A percentile compares a stretch with the other conserved stretches of the same genome.
Evolutionary conservation across 441 rosid genomes (phyloP).

Genomic region (Daphne laureola): DNA sequence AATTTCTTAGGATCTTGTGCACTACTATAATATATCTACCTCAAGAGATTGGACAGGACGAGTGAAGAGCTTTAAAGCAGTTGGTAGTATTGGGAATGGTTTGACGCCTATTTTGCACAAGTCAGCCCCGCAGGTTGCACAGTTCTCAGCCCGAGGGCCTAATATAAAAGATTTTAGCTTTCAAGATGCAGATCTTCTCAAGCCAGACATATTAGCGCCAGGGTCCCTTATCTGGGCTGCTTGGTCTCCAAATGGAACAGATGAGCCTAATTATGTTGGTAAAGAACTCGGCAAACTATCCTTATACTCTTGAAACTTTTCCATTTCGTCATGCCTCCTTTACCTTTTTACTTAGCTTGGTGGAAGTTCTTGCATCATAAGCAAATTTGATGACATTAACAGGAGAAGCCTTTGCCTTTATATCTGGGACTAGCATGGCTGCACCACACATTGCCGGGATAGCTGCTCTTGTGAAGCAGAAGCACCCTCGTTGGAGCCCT

Average conservation of each 20-base stretch:
- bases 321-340: conserved; percentile 4
- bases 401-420: conserved; percentile 96
- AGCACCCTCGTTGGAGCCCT: conserved; percentile 94
- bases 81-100: conserved; percentile 90
- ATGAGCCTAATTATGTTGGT: conserved; percentile 85
- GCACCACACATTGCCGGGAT: conserved; percentile 98
- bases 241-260: conserved; percentile 97
- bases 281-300: conserved; percentile 18
- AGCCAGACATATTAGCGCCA: conserved; percentile 97
- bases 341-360: neutral
- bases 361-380: conserved; percentile 6
- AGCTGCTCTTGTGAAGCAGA: conserved; percentile 94
- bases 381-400: conserved; percentile 19
- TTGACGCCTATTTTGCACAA: conserved; percentile 87
- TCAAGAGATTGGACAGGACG: conserved; percentile 95
- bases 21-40: conserved; percentile 85
- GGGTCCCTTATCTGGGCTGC: conserved; percentile 99
- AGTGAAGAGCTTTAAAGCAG: conserved; percentile 75
- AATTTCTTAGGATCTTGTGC: conserved; percentile 69
- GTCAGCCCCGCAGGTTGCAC: conserved; percentile 97
- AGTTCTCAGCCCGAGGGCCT: conserved; percentile 96
- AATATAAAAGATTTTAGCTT: conserved; percentile 89
- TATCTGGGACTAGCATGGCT: conserved; percentile 99
- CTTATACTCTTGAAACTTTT: conserved; percentile 4
- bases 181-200: conserved; percentile 96